phyloP scores from a whole-genome alignment of 352 stramenopile genomes.

The Elongisporangium undulatum region DNA sequence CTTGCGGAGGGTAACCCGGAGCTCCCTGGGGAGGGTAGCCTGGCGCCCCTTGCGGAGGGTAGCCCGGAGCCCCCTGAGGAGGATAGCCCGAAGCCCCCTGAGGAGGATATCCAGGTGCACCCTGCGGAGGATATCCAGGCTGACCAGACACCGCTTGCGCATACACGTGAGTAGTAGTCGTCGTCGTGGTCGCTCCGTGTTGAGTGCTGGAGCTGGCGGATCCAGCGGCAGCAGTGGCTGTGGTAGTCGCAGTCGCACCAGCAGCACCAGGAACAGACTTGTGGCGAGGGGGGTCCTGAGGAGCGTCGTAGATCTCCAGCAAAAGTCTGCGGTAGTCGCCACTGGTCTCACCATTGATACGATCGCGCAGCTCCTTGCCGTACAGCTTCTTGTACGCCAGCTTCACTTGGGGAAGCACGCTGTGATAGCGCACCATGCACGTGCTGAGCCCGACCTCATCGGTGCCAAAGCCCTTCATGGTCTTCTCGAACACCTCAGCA shows the following conservation, averaged over 20 bases:
- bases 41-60: too few species aligned
- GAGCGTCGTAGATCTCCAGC: slow-evolving; percentile 65
- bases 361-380: slow-evolving; percentile 50
- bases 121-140: slow-evolving; percentile 1
- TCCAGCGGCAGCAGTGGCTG: slow-evolving; percentile 1
- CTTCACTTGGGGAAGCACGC: slow-evolving; percentile 47
- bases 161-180: not conserved
- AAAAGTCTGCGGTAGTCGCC: slow-evolving; percentile 62
- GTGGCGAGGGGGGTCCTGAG: slow-evolving; percentile 26
- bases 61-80: too few species aligned
- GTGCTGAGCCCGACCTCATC: slow-evolving; percentile 56
- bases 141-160: not conserved
- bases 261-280: slow-evolving; percentile 9
- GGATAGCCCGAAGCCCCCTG: too few species aligned
- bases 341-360: slow-evolving; percentile 53
- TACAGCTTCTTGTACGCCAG: slow-evolving; percentile 51
- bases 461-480: slow-evolving; percentile 68
- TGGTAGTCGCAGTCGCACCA: not conserved
- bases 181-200: too few species aligned
- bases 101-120: not conserved
- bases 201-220: not conserved
- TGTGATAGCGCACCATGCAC: slow-evolving; percentile 55
- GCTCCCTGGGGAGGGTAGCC: too few species aligned
- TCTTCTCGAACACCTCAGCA: slow-evolving; percentile 66
- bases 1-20: too few species aligned